Evolutionary conservation across 345 rosid genomes (phyloP), one percentile per base, ranked within the genome.

Genomic region (Rhodomyrtus tomentosa): DNA sequence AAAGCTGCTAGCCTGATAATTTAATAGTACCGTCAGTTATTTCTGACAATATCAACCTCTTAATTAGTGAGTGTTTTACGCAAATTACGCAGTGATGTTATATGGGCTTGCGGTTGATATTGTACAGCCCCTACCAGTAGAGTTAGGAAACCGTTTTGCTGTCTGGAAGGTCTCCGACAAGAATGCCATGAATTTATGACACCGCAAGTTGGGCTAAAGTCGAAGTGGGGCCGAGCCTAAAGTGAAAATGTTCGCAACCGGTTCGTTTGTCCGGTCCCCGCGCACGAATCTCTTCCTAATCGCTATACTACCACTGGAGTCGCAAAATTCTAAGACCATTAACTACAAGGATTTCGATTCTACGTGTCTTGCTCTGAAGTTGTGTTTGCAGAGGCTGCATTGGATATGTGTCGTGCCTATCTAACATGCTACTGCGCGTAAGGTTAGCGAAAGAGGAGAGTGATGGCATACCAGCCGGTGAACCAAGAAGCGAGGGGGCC

Each of bases 401-500:
- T 6, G 74, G 72, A 58, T 58, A 7, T 29, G 55, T 53, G 40
- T 62, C 74, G 18, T 29, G 74, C 76, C 45, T 36, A 68, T 8
- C 76, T 36, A 68, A 18, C 24, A 4, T 18, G 76, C 21, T 4
- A 4, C 22, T 36, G 76, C 76, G 9, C 10, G 24, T 16, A 32
- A 16, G 2, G 12, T 8, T 9, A 18, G 76, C 0, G 25, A 40
- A 27, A 58, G 7, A 25, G 10, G 25, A 56, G 25, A 49, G 50
- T 9, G 45, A 32, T 13, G 50, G 88, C 92, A 14, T 86, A 92
- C 96, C 95, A 92, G 85, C 96, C 94, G 9, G 93, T 91, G 83
- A 92, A 87, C 94, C 94, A 94, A 52, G 93, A 91, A 81, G 94
- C 93, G 42, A 88, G 24, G 40, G 94, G 95, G 3, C 93, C 93